Evolutionary conservation across 2,329 filamentous ascomycete genomes (phyloP).

Genomic region (Myriangium duriaei): DNA sequence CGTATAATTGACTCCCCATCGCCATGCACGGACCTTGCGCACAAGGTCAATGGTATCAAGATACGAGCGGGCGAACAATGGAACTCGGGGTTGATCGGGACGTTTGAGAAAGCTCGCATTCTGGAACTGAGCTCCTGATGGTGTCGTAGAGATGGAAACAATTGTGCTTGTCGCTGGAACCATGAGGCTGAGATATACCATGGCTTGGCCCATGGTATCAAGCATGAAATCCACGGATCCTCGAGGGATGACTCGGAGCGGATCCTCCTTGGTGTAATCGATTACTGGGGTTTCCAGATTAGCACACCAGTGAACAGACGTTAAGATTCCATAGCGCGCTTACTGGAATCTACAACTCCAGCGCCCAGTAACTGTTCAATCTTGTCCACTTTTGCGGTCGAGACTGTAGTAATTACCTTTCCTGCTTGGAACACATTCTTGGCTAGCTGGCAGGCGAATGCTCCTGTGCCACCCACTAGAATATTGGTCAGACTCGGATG

Average conservation of each 20-base stretch:
- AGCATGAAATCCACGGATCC: neutral
- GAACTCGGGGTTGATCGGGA: neutral
- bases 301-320: too few species aligned
- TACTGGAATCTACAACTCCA: neutral
- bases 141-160: neutral
- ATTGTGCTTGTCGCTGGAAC: neutral
- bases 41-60: neutral
- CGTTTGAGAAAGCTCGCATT: neutral
- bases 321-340: too few species aligned
- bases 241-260: neutral
- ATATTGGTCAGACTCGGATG: neutral
- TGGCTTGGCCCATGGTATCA: neutral
- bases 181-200: neutral
- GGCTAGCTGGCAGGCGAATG: neutral
- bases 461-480: neutral
- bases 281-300: neutral
- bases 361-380: neutral
- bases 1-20: neutral
- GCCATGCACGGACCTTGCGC: neutral
- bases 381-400: neutral
- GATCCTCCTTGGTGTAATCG: neutral
- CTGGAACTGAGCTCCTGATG: neutral
- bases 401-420: neutral
- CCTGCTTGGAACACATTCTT: neutral
- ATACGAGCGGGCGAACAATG: neutral